Base-by-base conservation (phyloP, 2,329 filamentous ascomycete genomes). In the Rosellinia necatrix region DNA sequence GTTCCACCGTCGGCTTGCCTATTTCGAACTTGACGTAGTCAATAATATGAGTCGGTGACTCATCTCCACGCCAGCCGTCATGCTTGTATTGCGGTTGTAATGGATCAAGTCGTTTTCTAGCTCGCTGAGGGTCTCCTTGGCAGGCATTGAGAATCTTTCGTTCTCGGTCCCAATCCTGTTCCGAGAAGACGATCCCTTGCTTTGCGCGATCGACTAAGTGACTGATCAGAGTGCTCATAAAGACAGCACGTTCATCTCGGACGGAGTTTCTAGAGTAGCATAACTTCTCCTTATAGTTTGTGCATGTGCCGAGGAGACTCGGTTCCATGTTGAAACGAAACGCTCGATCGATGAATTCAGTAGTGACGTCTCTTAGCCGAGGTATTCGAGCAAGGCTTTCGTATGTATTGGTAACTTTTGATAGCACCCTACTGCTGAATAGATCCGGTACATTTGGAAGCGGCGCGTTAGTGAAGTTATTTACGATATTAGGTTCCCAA, bases 401-500 rank as follows among this genome's bases (percentile, higher is more conserved):
- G 22, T 87, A 79, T 0, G 70, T 81, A 0, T 71, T 72, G 1
- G 64, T 74, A 13, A 81, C 75, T 48, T 83, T 81, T 0, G 63
- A 65, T 6, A 90, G 74, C 10, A 81, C 79, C 1, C 82, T 78
- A 2, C 72, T 58, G 6, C 71, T 53, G 6, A 80, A 74, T 0
- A 87, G 69, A 49, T 83, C 77, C 0, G 73, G 72, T 6, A 70
- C 51, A 1, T 66, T 27, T 0, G 81, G 82, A 5, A 79, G 71
- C 0, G 78, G 74, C 0, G 84, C 82, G 55, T 89, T 91, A 4
- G 66, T 62, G 62, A 93, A 93, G n/a, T 84, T 84, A 4, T 75
- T 64, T 0, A 90, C 87, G 3, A 94, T 79, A 0, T 74, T 71
- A 0, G 77, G 74, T 24, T 92, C 88, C 87, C 88, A 93, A 65